Conservation (phyloP, 1,284 basidiomycete genomes). For the Leccinum fallax region DNA sequence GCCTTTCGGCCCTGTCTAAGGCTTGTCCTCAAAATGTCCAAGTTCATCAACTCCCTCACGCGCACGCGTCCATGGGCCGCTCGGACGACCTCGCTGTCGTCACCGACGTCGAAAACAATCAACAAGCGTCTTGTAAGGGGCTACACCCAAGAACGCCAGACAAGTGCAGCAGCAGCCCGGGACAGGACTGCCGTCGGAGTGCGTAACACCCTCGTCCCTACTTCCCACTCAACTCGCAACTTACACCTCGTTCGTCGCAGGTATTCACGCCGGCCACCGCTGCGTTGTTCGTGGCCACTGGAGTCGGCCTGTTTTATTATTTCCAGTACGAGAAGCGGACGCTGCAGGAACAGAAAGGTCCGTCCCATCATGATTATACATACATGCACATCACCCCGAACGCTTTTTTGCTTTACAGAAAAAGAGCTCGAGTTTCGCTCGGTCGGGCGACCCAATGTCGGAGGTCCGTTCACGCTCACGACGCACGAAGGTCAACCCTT, state of each 20-base stretch:
- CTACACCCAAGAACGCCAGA: conserved; percentile 27
- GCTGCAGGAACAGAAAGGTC: conserved; percentile 74
- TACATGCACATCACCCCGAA: neutral
- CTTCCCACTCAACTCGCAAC: neutral
- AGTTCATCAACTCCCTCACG: conserved; percentile 17
- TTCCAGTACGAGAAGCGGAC: conserved; percentile 87
- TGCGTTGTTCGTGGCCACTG: conserved; percentile 80
- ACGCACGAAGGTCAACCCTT: conserved; percentile 72
- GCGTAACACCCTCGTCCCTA: conserved; percentile 11
- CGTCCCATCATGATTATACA: conserved; percentile 4
- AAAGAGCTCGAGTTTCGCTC: conserved; percentile 62
- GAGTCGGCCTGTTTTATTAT: conserved; percentile 84
- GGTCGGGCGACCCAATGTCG: conserved; percentile 78
- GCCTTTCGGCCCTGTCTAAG: neutral
- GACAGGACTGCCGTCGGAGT: conserved; percentile 49
- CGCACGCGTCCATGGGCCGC: conserved; percentile 20
- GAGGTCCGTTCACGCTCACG: conserved; percentile 84
- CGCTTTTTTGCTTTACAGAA: conserved; percentile 43
- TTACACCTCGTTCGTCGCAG: conserved; percentile 41
- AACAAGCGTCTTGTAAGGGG: conserved; percentile 8
- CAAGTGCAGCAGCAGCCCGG: conserved; percentile 29
- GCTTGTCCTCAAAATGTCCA: conserved; percentile 24
- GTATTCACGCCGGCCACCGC: conserved; percentile 89
- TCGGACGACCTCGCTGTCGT: conserved; percentile 8
- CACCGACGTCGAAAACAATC: neutral